A percentile compares a stretch with the other conserved stretches of the same genome.
Conservation (phyloP, 495 filamentous ascomycete species). For the Neurospora hispaniola region DNA sequence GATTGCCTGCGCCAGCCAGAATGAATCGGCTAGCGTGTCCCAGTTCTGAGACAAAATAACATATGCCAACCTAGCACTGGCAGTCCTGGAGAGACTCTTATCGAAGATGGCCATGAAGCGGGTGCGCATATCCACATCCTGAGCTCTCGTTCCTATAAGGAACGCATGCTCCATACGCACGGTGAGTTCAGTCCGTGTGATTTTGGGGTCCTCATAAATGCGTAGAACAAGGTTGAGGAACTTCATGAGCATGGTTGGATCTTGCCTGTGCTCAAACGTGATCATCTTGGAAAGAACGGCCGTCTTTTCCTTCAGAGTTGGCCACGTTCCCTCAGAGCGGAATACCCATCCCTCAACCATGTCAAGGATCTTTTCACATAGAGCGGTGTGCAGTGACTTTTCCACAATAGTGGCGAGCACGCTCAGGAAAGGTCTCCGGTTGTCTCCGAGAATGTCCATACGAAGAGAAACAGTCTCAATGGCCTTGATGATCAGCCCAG, state of each 20-base stretch:
- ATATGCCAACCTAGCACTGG: constrained; percentile 76
- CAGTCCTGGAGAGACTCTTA: constrained; percentile 74
- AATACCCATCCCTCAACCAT: constrained; percentile 98
- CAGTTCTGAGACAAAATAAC: constrained; percentile 91
- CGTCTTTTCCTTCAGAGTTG: constrained; percentile 94
- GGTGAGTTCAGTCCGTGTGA: constrained; percentile 88
- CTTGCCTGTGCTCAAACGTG: constrained; percentile 74
- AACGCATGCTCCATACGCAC: constrained; percentile 97
- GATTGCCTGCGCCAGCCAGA: constrained; percentile 90
- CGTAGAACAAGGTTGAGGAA: constrained; percentile 94
- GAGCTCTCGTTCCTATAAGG: constrained; percentile 84
- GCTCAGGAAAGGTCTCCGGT: constrained; percentile 83
- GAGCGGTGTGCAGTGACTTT: constrained; percentile 69
- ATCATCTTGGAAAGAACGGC: constrained; percentile 97
- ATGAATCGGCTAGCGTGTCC: constrained; percentile 88
- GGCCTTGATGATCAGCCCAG: constrained; percentile 80
- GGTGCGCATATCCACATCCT: constrained; percentile 94
- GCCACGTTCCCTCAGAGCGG: constrained; percentile 82
- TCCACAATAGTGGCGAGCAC: constrained; percentile 91
- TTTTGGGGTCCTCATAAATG: constrained; percentile 94
- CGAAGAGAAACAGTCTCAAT: constrained; percentile 83
- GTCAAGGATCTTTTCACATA: constrained; percentile 83
- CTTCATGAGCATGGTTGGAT: constrained; percentile 73
- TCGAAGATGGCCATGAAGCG: constrained; percentile 94
- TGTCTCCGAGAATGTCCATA: constrained; percentile 89